Evolutionary conservation across 257 asterid species (phyloP), one percentile per base, ranked within the genome.

Genomic region (Rubia yunnanensis): DNA sequence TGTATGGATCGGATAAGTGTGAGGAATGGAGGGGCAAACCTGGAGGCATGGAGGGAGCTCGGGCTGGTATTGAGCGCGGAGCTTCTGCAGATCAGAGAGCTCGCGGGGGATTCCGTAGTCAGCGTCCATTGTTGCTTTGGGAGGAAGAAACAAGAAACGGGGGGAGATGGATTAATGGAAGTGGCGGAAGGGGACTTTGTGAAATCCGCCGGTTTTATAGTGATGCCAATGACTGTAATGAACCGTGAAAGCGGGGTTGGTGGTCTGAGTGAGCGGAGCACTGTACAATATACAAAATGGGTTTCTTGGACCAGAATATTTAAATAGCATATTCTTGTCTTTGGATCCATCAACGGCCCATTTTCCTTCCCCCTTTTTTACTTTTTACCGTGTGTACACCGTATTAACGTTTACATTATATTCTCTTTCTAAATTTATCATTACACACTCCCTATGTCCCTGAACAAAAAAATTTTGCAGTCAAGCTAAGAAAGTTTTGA

Each of bases 41-140:
- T 92, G 89, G 71, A 92, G 98, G 80, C 96, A 92, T 17, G 98
- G 98, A 32, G 98, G 98, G 55, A 92, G 91, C 56, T 82, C 81
- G 1, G 98, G 96, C 27, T 73, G 69, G 68, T 92, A 92, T 5
- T 65, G 86, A 70, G 92, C 73, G 62, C 96, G 87, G 56, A 85
- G 95, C 76, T 80, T 82, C 72, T 92, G 98, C 64, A 88, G 89
- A 87, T 84, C 95, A 67, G 95, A 85, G 36, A 92, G 95, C 65
- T 89, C 95, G 32, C 98, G 80, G 1, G 83, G 73, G 17, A 76
- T 66, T 46, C 98, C 96, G 62, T 73, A 92, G 72, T 89, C 98
- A 14, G 95, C 86, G 76, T 85, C 95, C 96, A 92, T 91, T 41
- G 7, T 46, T 48, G 17, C 23, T 15, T 17, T 18, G 54, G 26